Percentiles rank a stretch among this genome's conserved stretches.
Conservation (phyloP, 208 protist genomes). For the Wallacemonas sp. region DNA sequence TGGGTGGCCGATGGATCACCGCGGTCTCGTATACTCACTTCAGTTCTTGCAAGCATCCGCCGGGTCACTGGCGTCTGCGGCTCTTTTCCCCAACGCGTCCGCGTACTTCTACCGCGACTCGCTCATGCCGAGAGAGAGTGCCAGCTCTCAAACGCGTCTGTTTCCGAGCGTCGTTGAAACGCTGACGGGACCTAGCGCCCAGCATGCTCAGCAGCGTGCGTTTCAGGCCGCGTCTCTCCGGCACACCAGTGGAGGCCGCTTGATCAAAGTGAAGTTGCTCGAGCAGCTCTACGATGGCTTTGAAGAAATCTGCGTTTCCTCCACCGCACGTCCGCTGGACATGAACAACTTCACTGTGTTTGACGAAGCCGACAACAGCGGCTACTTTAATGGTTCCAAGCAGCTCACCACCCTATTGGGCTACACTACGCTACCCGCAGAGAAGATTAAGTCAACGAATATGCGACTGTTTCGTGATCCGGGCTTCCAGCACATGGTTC, state of each 20-base stretch:
- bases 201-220: background rate
- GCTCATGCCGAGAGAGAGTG: slow-evolving; percentile 16
- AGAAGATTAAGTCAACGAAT: slow-evolving; percentile 29
- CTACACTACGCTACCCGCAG: slow-evolving; percentile 44
- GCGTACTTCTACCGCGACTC: slow-evolving; percentile 39
- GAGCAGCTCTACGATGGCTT: slow-evolving; percentile 20
- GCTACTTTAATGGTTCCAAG: slow-evolving; percentile 36
- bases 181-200: slow-evolving; percentile 11
- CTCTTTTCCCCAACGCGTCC: slow-evolving; percentile 41
- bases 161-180: slow-evolving; percentile 69
- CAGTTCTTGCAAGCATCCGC: slow-evolving; percentile 60
- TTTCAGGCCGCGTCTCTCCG: slow-evolving; percentile 2
- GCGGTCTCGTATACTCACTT: slow-evolving; percentile 72
- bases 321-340: slow-evolving; percentile 26
- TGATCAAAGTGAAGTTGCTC: slow-evolving; percentile 5
- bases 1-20: slow-evolving; percentile 64
- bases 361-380: slow-evolving; percentile 39
- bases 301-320: slow-evolving; percentile 32
- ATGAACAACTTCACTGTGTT: slow-evolving; percentile 39
- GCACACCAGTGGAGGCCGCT: slow-evolving; percentile 1
- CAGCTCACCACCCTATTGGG: slow-evolving; percentile 62
- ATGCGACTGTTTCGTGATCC: slow-evolving; percentile 33
- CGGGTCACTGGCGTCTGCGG: slow-evolving; percentile 59
- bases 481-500: slow-evolving; percentile 7
- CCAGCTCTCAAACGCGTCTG: slow-evolving; percentile 31